Conservation (phyloP, 2,329 filamentous ascomycete genomes). For the Bipolaris bicolor region DNA sequence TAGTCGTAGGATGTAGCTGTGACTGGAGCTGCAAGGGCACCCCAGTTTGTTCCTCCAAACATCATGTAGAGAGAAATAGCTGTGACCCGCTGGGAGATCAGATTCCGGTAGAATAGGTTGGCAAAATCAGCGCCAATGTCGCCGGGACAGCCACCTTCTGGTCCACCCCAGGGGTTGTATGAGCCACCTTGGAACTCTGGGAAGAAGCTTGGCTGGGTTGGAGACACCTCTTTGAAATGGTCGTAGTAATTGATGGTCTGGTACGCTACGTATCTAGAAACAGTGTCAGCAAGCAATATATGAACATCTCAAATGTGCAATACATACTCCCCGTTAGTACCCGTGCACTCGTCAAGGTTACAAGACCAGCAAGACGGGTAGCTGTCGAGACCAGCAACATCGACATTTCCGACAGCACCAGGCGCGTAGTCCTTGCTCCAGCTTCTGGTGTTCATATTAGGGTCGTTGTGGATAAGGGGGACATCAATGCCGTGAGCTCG, state of each 20-base stretch:
- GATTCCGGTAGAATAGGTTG: slow-evolving; percentile 68
- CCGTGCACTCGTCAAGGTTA: slow-evolving; percentile 65
- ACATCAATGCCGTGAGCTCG: slow-evolving; percentile 64
- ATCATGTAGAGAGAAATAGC: slow-evolving; percentile 69
- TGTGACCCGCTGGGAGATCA: slow-evolving; percentile 65
- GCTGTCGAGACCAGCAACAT: slow-evolving; percentile 60
- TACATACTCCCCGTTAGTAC: slow-evolving; percentile 60
- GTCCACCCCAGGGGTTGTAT: slow-evolving; percentile 68
- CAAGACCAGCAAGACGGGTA: slow-evolving; percentile 67
- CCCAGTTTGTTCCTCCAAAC: slow-evolving; percentile 70
- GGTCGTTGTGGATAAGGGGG: slow-evolving; percentile 64
- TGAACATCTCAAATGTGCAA: not conserved
- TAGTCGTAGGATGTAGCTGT: slow-evolving; percentile 69
- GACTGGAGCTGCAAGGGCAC: slow-evolving; percentile 62
- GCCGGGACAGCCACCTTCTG: slow-evolving; percentile 60
- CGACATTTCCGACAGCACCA: slow-evolving; percentile 61
- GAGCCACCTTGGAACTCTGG: slow-evolving; percentile 66
- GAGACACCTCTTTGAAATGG: slow-evolving; percentile 52
- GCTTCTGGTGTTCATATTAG: slow-evolving; percentile 63
- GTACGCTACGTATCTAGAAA: slow-evolving; percentile 58
- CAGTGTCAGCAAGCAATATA: not conserved
- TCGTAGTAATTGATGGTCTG: slow-evolving; percentile 56
- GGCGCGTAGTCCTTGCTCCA: slow-evolving; percentile 66
- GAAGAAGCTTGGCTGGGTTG: slow-evolving; percentile 60
- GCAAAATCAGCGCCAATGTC: slow-evolving; percentile 66